Evolutionary conservation across 805 yeast species (phyloP).

Genomic region (Candida coquimbonensis): DNA sequence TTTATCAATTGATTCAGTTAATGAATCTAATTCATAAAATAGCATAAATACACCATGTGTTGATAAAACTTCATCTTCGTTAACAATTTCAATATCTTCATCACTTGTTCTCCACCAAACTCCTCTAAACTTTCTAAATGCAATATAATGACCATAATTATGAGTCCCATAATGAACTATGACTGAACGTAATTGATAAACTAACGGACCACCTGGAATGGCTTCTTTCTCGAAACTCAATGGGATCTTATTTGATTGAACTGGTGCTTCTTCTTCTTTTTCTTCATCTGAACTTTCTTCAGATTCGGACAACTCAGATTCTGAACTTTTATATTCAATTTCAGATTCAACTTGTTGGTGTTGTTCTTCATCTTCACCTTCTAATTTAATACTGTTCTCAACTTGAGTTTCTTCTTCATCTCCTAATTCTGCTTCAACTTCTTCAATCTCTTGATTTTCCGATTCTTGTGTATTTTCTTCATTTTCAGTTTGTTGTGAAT

Average conservation of each 20-base stretch:
- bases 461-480: neutral
- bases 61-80: conserved; percentile 70
- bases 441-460: neutral
- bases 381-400: neutral
- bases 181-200: conserved; percentile 74
- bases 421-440: neutral
- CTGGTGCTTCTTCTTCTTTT: conserved; percentile 3
- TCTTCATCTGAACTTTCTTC: neutral
- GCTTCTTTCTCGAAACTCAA: conserved; percentile 10
- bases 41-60: conserved; percentile 91
- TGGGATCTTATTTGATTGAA: conserved; percentile 8
- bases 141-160: conserved; percentile 95
- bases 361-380: neutral
- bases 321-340: neutral
- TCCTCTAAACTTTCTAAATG: conserved; percentile 74
- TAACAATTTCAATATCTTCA: conserved; percentile 74
- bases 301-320: neutral
- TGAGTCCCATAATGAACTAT: conserved; percentile 94
- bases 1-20: conserved; percentile 19
- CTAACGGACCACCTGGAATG: conserved; percentile 33
- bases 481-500: neutral
- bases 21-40: conserved; percentile 63
- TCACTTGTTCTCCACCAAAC: conserved; percentile 96
- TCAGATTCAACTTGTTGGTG: neutral
- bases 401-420: neutral